phyloP scores from a whole-genome alignment of 2,329 filamentous ascomycete genomes.

The Aspergillus melleus region DNA sequence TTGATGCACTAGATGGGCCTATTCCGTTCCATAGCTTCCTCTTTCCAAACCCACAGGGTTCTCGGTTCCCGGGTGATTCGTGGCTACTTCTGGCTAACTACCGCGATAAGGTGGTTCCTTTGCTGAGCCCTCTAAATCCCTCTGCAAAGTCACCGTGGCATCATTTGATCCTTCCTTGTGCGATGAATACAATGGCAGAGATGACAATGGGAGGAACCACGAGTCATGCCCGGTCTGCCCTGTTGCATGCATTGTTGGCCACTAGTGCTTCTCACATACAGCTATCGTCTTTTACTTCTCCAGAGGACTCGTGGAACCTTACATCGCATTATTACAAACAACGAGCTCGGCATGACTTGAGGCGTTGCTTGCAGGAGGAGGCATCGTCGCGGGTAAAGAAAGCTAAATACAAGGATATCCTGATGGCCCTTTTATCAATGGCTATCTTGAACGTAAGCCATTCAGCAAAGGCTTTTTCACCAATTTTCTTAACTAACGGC shows the following conservation, averaged over 20 bases:
- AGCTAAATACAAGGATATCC: constrained; percentile 46
- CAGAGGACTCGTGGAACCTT: neutral
- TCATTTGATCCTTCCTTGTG: constrained; percentile 44
- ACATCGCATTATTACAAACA: constrained; percentile 35
- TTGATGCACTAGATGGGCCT: neutral
- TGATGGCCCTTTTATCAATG: constrained; percentile 49
- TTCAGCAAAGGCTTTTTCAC: neutral
- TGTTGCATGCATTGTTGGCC: constrained; percentile 44
- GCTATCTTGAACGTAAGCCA: constrained; percentile 32
- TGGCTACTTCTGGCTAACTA: constrained; percentile 43
- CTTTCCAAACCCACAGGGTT: neutral
- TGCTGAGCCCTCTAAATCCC: constrained; percentile 27
- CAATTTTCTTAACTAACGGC: neutral
- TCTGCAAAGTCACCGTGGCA: constrained; percentile 48
- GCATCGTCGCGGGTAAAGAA: constrained; percentile 36
- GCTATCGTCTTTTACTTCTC: constrained; percentile 26
- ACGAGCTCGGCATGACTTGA: constrained; percentile 28
- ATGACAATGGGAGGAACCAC: constrained; percentile 43
- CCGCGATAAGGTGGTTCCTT: constrained; percentile 33
- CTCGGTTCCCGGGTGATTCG: constrained; percentile 27
- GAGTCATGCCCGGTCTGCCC: constrained; percentile 39
- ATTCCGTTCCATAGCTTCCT: neutral
- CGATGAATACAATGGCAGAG: constrained; percentile 45
- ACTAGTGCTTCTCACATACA: constrained; percentile 46
- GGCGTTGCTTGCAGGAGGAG: constrained; percentile 34